Evolutionary conservation across 129 eudicot genomes (phyloP).

Genomic region (Chrysanthemum lavandulifolium): DNA sequence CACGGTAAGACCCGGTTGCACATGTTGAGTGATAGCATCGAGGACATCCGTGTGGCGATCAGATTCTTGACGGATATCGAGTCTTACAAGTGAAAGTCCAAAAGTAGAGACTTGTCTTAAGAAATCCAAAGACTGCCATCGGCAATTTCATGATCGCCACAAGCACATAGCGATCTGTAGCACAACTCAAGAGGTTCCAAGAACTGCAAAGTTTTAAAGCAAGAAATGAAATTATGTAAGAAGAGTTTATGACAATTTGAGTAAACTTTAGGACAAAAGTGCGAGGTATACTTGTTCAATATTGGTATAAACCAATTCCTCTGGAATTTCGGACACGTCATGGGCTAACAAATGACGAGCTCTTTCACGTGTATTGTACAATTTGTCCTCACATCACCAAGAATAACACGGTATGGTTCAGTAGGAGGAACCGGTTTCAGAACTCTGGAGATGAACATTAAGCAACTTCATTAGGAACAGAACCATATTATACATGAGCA

Average conservation of each 20-base stretch:
- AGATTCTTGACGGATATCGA: conserved; percentile 96
- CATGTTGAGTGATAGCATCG: conserved; percentile 86
- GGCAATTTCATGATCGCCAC: conserved; percentile 91
- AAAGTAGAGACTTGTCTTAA: conserved; percentile 93
- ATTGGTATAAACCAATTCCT: conserved; percentile 73
- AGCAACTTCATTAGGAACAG: background rate
- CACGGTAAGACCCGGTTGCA: conserved; percentile 89
- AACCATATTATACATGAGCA: background rate
- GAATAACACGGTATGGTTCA: conserved; percentile 96
- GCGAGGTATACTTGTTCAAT: conserved; percentile 65
- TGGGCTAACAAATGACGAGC: conserved; percentile 83
- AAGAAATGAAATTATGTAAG: conserved; percentile 3
- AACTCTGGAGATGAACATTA: conserved; percentile 59
- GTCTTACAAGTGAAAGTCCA: conserved; percentile 90
- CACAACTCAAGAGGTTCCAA: conserved; percentile 98
- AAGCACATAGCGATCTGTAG: conserved; percentile 86
- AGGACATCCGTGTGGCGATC: conserved; percentile 96
- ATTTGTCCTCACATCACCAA: conserved; percentile 96
- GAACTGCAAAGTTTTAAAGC: conserved; percentile 49
- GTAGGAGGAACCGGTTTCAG: conserved; percentile 83
- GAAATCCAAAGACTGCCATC: conserved; percentile 98
- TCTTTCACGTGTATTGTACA: conserved; percentile 92
- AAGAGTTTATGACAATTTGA: background rate
- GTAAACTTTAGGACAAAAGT: background rate
- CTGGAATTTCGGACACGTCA: conserved; percentile 80